A percentile compares a stretch with the other conserved stretches of the same genome.
Conservation (phyloP, 495 filamentous ascomycete species). For the Penicillium nucicola region DNA sequence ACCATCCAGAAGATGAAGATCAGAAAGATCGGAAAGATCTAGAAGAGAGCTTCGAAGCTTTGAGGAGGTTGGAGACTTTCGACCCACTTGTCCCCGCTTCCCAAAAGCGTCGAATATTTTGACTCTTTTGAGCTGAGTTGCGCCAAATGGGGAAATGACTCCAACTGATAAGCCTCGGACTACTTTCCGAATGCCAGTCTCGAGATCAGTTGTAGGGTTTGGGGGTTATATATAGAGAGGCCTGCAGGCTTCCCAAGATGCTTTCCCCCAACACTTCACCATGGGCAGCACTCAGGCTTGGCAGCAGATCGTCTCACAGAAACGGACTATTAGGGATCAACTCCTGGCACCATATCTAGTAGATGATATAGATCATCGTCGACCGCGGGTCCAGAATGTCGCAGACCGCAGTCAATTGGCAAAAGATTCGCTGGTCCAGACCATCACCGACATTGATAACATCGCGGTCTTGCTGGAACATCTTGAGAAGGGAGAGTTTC, state of each 20-base stretch:
- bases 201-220: too few relatives aligned
- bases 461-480: slow-evolving; percentile 28
- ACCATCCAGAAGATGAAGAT: neutral
- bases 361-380: slow-evolving; percentile 22
- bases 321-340: slow-evolving; percentile 27
- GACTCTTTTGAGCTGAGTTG: too few relatives aligned
- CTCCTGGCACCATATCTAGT: slow-evolving; percentile 28
- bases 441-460: slow-evolving; percentile 41
- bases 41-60: neutral
- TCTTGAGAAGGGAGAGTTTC: slow-evolving; percentile 37
- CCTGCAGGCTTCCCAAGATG: too few relatives aligned
- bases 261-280: neutral
- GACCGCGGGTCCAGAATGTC: slow-evolving; percentile 20
- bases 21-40: neutral
- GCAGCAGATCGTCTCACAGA: slow-evolving; percentile 30
- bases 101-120: neutral
- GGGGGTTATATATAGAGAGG: too few relatives aligned
- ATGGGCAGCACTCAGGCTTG: slow-evolving; percentile 16
- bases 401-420: slow-evolving; percentile 21
- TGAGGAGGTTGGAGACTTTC: neutral
- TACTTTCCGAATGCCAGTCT: too few relatives aligned
- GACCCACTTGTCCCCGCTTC: slow-evolving; percentile 4
- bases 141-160: too few relatives aligned
- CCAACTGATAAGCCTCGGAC: slow-evolving; percentile 1
- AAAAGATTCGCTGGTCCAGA: slow-evolving; percentile 19